Evolutionary conservation across 306 rosid species (phyloP), one percentile per base, ranked within the genome.

Genomic region (Cucumis cinereus): DNA sequence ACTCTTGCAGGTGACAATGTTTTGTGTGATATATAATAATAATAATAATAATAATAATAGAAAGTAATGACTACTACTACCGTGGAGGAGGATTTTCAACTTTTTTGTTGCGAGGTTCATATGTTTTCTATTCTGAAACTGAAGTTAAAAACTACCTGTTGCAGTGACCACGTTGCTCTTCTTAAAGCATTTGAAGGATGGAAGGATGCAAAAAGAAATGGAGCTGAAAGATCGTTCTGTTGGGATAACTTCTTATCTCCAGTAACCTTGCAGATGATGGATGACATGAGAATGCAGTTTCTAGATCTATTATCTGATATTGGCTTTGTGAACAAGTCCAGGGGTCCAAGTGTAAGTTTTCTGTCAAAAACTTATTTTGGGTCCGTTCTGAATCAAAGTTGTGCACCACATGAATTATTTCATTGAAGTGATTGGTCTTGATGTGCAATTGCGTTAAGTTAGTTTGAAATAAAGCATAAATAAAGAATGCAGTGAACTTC

Each of bases 121-220:
- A 45, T 72, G 74, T 79, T 68, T 23, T 49, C 57, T 50, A 67
- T 72, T 67, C 64, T 36, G 76, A 78, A 22, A 45, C 47, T 47
- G 33, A 40, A 58, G 74, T 75, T 78, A 57, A 30, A 56, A 59
- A 79, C 23, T 57, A 61, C 57, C 71, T 78, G 52, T 45, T 83
- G 83, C 88, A 93, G 97, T 82, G 98, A 93, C 77, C 98, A 93
- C 82, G 85, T 93, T 79, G 97, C 97, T 33, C 91, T 91, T 87
- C 93, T 93, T 40, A 90, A 91, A 77, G 95, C 98, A 53, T 93
- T 90, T 84, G 96, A 93, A 83, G 98, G 92, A 80, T 93, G 98
- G 97, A 91, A 90, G 78, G 93, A 86, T 19, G 98, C 93, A 75
- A 91, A 93, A 78, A 88, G 83, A 33, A 86, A 80, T 28, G 93